Conservation (phyloP, 2,329 filamentous ascomycete species). For the Nothophoma quercina region DNA sequence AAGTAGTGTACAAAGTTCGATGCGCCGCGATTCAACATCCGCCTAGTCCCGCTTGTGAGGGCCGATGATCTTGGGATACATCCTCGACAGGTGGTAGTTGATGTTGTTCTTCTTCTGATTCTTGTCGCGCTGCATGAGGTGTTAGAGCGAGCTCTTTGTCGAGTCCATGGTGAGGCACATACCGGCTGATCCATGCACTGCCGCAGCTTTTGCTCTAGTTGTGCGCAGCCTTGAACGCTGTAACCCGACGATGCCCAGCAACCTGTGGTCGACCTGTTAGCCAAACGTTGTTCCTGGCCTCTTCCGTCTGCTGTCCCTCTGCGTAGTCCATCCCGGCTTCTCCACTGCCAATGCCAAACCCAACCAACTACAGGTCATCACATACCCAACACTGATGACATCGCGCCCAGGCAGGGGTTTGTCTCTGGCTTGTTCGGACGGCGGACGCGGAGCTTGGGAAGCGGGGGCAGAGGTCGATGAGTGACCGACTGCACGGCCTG, state of each 20-base stretch:
- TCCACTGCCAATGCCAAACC: neutral
- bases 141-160: constrained; percentile 11
- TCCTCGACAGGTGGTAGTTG: constrained; percentile 87
- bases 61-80: constrained; percentile 76
- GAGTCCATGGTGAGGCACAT: constrained; percentile 46
- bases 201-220: constrained; percentile 67
- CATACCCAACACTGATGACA: constrained; percentile 72
- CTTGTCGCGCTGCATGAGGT: constrained; percentile 59
- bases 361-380: neutral
- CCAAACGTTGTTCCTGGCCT: constrained; percentile 3
- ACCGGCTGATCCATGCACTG: constrained; percentile 83
- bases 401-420: constrained; percentile 71
- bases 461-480: constrained; percentile 63
- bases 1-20: constrained; percentile 35
- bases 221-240: constrained; percentile 66
- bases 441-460: constrained; percentile 69
- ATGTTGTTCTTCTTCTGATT: constrained; percentile 75
- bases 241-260: constrained; percentile 86
- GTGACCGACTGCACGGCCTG: constrained; percentile 46
- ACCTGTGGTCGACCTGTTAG: constrained; percentile 58
- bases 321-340: too few relatives aligned
- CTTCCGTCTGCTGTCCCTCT: neutral
- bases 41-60: constrained; percentile 69
- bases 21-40: neutral
- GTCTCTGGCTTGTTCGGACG: constrained; percentile 67